phyloP scores from a whole-genome alignment of 2,329 filamentous ascomycete genomes.

The Paraphoma sp. region DNA sequence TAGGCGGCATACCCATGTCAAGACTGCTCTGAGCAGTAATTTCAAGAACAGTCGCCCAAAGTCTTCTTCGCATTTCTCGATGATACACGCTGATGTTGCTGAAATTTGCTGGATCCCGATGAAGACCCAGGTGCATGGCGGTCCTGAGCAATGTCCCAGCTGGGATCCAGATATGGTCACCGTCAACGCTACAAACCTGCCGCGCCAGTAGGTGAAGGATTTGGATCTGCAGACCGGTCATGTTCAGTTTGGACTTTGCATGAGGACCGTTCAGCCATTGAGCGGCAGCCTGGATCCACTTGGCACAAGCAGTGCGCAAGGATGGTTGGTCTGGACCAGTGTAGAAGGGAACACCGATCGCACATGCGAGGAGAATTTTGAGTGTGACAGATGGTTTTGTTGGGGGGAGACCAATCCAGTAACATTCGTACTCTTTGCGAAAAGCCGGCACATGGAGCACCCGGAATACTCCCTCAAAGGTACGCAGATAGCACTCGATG shows the following conservation, averaged over 20 bases:
- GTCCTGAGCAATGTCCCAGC: constrained; percentile 47
- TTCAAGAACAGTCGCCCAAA: constrained; percentile 44
- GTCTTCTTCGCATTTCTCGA: constrained; percentile 47
- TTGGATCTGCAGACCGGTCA: constrained; percentile 59
- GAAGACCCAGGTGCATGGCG: constrained; percentile 51
- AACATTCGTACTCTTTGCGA: constrained; percentile 54
- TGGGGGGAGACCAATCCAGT: constrained; percentile 54
- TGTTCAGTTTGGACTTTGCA: constrained; percentile 59
- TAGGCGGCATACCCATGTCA: constrained; percentile 45
- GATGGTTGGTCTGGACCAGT: constrained; percentile 56
- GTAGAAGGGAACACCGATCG: constrained; percentile 55
- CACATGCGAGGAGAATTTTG: constrained; percentile 54
- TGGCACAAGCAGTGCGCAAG: constrained; percentile 38
- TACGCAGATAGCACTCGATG: constrained; percentile 58
- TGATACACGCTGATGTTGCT: constrained; percentile 43
- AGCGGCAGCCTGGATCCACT: constrained; percentile 65
- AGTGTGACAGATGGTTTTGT: constrained; percentile 56
- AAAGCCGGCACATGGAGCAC: constrained; percentile 62
- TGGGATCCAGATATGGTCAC: constrained; percentile 47
- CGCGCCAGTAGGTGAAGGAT: constrained; percentile 48
- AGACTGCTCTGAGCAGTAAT: constrained; percentile 47
- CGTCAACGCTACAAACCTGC: constrained; percentile 44
- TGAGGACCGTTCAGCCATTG: constrained; percentile 61
- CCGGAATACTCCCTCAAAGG: constrained; percentile 56
- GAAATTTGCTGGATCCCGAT: constrained; percentile 48